Conservation (phyloP, 164 flowering plant genomes). For the Magnolia kwangsiensis region DNA sequence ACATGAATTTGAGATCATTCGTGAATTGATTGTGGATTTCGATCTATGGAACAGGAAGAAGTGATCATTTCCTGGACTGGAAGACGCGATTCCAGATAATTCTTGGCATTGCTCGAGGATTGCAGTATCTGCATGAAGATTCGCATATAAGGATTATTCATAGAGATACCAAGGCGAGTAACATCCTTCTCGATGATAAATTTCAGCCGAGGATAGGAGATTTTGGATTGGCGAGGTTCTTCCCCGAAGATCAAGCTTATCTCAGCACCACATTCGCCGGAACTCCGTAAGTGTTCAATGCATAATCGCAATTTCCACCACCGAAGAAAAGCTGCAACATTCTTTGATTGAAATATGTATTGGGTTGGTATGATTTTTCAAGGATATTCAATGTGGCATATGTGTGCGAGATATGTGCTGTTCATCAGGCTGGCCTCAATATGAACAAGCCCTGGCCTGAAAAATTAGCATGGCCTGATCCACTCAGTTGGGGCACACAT, state of each 20-base stretch:
- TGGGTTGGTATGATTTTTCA: too few relatives aligned
- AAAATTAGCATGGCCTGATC: too few relatives aligned
- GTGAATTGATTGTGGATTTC: too few relatives aligned
- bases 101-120: conserved; percentile 54
- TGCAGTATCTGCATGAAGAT: conserved; percentile 70
- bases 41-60: conserved; percentile 31
- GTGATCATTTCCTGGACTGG: conserved; percentile 44
- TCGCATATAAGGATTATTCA: conserved; percentile 61
- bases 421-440: too few relatives aligned
- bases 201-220: conserved; percentile 62
- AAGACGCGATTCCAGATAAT: conserved; percentile 50
- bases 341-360: too few relatives aligned
- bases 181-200: conserved; percentile 62
- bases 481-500: too few relatives aligned
- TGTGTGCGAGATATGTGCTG: too few relatives aligned
- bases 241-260: conserved; percentile 63
- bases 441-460: too few relatives aligned
- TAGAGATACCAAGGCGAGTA: conserved; percentile 71
- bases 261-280: conserved; percentile 73
- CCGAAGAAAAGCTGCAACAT: too few relatives aligned
- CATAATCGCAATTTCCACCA: too few relatives aligned
- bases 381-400: too few relatives aligned
- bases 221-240: conserved; percentile 64
- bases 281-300: conserved; percentile 42
- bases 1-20: too few relatives aligned